These are phyloP conservation scores for Microdochium trichocladiopsis DNA, from an alignment of 2,329 filamentous ascomycete species.

Conservation along the genomic window DNA sequence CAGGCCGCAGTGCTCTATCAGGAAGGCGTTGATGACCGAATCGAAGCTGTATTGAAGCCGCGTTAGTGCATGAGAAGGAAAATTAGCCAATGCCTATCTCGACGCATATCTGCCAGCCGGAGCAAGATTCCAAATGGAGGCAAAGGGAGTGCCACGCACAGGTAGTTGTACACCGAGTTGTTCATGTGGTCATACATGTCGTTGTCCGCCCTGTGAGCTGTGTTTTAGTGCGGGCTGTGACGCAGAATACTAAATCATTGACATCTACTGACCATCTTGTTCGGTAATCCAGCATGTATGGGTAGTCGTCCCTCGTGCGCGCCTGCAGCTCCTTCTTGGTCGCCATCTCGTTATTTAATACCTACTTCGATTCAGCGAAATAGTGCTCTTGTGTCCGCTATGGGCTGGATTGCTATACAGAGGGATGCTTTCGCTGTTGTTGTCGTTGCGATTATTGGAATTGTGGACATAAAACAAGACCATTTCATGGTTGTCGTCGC, in stretches of 20 bases:
- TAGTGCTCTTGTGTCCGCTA: no score
- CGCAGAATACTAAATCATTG: constrained; percentile 1
- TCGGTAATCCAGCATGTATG: constrained; percentile 71
- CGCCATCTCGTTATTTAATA: constrained; percentile 22
- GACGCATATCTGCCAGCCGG: not conserved
- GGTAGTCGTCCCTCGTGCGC: constrained; percentile 65
- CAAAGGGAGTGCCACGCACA: constrained; percentile 35
- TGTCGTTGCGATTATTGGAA: no score
- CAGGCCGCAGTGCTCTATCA: constrained; percentile 71
- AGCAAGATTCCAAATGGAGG: not conserved
- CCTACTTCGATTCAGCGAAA: no score
- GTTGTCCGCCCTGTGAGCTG: constrained; percentile 66
- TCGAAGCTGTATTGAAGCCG: constrained; percentile 68
- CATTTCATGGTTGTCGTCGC: not conserved
- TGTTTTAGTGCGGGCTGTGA: constrained; percentile 6
- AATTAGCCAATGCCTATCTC: not conserved
- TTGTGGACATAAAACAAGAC: not conserved
- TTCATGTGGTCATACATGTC: constrained; percentile 96
- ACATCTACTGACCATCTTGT: constrained; percentile 64
- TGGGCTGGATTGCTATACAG: no score
- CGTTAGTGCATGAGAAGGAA: no score
- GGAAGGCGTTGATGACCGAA: constrained; percentile 81
- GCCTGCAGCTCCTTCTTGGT: constrained; percentile 42
- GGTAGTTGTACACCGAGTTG: constrained; percentile 78
- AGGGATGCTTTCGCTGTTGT: no score